A percentile compares a stretch with the other conserved stretches of the same genome.
These are phyloP conservation scores for Phlyctochytrium planicorne DNA, from an alignment of 192 early-diverging fungal genomes.

Conservation along the genomic window DNA sequence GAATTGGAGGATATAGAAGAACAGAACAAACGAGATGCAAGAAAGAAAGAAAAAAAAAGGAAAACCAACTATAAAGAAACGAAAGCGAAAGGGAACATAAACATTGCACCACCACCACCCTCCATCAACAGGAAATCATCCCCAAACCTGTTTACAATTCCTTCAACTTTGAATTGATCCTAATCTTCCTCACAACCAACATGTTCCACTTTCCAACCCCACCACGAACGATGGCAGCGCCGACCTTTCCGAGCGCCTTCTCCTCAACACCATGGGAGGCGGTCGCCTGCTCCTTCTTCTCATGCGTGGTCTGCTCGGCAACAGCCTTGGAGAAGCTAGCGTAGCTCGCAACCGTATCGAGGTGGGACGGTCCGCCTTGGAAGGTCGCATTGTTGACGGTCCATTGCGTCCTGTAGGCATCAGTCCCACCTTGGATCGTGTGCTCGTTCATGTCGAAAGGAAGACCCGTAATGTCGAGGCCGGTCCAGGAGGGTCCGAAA, in stretches of 20 bases:
- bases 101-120: too few species aligned
- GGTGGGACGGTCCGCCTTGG: not conserved
- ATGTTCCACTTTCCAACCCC: not conserved
- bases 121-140: too few species aligned
- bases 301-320: not conserved
- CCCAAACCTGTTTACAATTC: too few species aligned
- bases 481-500: not conserved
- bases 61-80: too few species aligned
- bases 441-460: not conserved
- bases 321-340: not conserved
- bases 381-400: not conserved
- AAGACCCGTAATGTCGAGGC: not conserved
- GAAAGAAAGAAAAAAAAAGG: too few species aligned
- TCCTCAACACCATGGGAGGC: conserved; percentile 4
- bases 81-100: too few species aligned
- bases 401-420: not conserved
- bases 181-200: conserved; percentile 8
- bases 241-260: not conserved
- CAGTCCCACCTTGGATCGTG: not conserved
- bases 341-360: conserved; percentile 5
- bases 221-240: not conserved
- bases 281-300: not conserved
- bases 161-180: not conserved
- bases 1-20: too few species aligned
- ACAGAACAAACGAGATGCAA: too few species aligned